Conservation (phyloP, 2,329 filamentous ascomycete species). For the Fusarium sp. region DNA sequence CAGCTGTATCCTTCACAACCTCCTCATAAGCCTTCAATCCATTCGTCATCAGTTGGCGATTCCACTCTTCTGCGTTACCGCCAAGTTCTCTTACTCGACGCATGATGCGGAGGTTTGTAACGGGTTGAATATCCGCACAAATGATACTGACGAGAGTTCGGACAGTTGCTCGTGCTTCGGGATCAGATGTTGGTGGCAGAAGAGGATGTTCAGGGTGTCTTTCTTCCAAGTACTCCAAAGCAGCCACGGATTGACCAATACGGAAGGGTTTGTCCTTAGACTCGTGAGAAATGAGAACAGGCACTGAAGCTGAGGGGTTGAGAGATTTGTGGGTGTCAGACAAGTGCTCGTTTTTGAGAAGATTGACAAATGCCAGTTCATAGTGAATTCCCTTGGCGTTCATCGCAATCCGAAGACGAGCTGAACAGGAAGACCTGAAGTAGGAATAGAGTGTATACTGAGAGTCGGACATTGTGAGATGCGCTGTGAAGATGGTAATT, state of each 20-base stretch:
- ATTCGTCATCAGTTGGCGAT: constrained; percentile 62
- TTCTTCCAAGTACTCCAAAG: constrained; percentile 74
- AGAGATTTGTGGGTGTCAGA: constrained; percentile 58
- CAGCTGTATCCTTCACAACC: constrained; percentile 55
- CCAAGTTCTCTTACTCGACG: constrained; percentile 61
- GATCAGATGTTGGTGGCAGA: constrained; percentile 63
- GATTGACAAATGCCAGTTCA: constrained; percentile 63
- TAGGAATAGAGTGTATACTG: constrained; percentile 67
- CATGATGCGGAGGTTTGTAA: constrained; percentile 69
- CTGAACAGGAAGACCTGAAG: constrained; percentile 73
- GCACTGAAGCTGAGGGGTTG: constrained; percentile 69
- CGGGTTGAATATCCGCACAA: constrained; percentile 69
- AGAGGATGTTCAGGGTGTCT: constrained; percentile 59
- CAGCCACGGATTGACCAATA: constrained; percentile 70
- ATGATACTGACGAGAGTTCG: constrained; percentile 68
- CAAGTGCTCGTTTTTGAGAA: constrained; percentile 67
- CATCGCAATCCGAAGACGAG: constrained; percentile 71
- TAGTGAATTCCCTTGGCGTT: constrained; percentile 67
- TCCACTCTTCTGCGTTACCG: constrained; percentile 63
- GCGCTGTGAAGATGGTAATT: rapidly evolving
- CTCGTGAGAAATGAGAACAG: constrained; percentile 61
- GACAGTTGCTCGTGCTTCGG: constrained; percentile 61
- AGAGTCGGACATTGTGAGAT: constrained; percentile 38
- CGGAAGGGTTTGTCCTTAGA: constrained; percentile 51
- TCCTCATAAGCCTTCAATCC: constrained; percentile 70